Evolutionary conservation across 2,329 filamentous ascomycete species (phyloP).

Genomic region (Pseudocercospora fuligena): DNA sequence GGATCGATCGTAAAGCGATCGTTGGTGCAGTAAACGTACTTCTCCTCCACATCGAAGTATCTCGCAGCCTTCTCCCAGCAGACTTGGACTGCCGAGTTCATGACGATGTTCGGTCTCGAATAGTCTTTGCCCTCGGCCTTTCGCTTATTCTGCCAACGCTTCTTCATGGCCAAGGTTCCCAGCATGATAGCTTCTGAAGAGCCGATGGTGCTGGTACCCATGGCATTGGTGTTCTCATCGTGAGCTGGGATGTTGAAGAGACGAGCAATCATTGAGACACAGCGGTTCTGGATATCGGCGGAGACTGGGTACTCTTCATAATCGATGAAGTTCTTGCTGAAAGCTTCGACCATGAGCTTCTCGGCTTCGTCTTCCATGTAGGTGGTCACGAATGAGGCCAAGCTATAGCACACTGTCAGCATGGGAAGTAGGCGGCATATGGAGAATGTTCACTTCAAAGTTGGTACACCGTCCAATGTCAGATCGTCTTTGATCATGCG

Average conservation of each 20-base stretch:
- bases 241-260: conserved; percentile 78
- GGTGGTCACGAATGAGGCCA: conserved; percentile 93
- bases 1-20: conserved; percentile 69
- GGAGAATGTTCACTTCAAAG: conserved; percentile 67
- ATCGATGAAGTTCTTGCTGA: conserved; percentile 85
- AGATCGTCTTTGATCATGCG: conserved; percentile 95
- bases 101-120: conserved; percentile 87
- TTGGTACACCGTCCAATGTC: conserved; percentile 87
- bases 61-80: conserved; percentile 84
- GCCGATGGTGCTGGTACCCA: conserved; percentile 88
- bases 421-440: background rate
- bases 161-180: conserved; percentile 89
- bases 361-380: conserved; percentile 98
- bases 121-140: conserved; percentile 79
- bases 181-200: conserved; percentile 89
- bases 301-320: conserved; percentile 58
- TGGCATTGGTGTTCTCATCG: conserved; percentile 63
- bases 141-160: conserved; percentile 86
- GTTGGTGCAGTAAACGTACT: conserved; percentile 69
- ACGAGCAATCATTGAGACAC: conserved; percentile 74
- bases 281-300: conserved; percentile 76
- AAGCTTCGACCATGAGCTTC: conserved; percentile 86
- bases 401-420: conserved; percentile 53
- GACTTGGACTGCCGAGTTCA: conserved; percentile 95
- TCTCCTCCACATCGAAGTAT: conserved; percentile 80